phyloP scores from a whole-genome alignment of 2,329 filamentous ascomycete genomes.

The Trichoderma simmonsii region DNA sequence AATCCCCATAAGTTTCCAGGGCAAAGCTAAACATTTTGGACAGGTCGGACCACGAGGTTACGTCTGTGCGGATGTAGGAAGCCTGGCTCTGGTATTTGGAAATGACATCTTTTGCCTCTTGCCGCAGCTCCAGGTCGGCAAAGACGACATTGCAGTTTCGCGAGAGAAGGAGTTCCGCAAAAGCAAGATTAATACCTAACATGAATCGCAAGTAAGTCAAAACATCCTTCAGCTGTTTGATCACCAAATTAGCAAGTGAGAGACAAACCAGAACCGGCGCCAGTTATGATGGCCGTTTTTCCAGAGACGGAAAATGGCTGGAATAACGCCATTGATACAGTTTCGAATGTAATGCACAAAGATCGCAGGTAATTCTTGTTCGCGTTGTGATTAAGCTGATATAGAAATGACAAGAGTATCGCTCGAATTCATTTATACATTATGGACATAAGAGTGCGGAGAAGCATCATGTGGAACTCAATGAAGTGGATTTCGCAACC shows the following conservation, averaged over 20 bases:
- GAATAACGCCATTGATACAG: neutral
- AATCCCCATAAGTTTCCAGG: slow-evolving; percentile 1
- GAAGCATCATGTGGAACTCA: neutral
- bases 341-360: neutral
- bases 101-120: slow-evolving; percentile 14
- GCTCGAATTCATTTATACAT: neutral
- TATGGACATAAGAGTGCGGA: neutral
- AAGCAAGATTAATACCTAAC: slow-evolving; percentile 43
- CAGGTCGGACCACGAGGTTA: slow-evolving; percentile 16
- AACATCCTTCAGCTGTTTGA: neutral
- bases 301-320: slow-evolving; percentile 25
- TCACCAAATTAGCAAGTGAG: neutral
- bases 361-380: neutral
- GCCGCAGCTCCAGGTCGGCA: slow-evolving; percentile 12
- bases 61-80: slow-evolving; percentile 9
- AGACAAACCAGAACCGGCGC: slow-evolving; percentile 24
- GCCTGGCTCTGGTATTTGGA: slow-evolving; percentile 1
- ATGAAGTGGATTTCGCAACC: neutral
- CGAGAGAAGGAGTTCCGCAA: slow-evolving; percentile 41
- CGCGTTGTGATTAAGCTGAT: neutral
- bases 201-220: neutral
- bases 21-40: slow-evolving; percentile 9
- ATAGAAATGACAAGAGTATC: neutral
- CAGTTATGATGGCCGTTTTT: slow-evolving; percentile 27
- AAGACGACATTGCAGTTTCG: slow-evolving; percentile 18